These are phyloP conservation scores for Elaeis oleifera DNA, from an alignment of 202 grass and related monocot genomes.

Conservation along the genomic window DNA sequence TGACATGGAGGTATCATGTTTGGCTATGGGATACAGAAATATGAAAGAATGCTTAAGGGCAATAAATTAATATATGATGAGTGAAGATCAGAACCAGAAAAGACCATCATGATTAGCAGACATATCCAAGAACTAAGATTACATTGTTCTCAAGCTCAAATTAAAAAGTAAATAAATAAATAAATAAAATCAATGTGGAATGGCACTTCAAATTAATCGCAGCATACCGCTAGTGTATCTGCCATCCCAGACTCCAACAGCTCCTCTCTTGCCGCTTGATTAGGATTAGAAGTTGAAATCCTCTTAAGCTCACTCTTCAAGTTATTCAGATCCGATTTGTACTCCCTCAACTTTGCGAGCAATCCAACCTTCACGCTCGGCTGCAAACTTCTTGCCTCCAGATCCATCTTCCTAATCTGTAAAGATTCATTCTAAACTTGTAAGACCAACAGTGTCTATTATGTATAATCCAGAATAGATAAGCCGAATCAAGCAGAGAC, in stretches of 20 bases:
- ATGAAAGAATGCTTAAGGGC: too few relatives aligned
- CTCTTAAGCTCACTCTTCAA: constrained; percentile 76
- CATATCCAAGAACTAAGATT: too few relatives aligned
- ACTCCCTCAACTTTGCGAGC: constrained; percentile 77
- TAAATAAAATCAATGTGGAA: not conserved
- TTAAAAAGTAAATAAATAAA: not conserved
- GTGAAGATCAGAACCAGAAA: not conserved
- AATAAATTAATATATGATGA: too few relatives aligned
- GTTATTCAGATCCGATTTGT: constrained; percentile 82
- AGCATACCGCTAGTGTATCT: constrained; percentile 59
- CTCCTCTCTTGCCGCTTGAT: constrained; percentile 64
- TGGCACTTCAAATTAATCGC: not conserved
- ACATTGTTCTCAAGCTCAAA: not conserved
- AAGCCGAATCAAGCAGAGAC: not conserved
- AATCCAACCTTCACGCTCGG: constrained; percentile 68
- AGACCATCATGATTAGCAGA: not conserved
- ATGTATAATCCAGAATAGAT: too few relatives aligned
- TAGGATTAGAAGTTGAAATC: constrained; percentile 50
- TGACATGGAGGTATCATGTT: too few relatives aligned
- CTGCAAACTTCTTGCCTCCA: constrained; percentile 80
- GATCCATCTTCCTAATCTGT: constrained; percentile 87
- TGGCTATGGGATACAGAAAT: too few relatives aligned
- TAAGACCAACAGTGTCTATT: too few relatives aligned
- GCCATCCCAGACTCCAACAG: constrained; percentile 75
- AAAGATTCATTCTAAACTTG: not conserved